These are phyloP conservation scores for Dendryphion nanum DNA, from an alignment of 2,329 filamentous ascomycete genomes.

Conservation along the genomic window DNA sequence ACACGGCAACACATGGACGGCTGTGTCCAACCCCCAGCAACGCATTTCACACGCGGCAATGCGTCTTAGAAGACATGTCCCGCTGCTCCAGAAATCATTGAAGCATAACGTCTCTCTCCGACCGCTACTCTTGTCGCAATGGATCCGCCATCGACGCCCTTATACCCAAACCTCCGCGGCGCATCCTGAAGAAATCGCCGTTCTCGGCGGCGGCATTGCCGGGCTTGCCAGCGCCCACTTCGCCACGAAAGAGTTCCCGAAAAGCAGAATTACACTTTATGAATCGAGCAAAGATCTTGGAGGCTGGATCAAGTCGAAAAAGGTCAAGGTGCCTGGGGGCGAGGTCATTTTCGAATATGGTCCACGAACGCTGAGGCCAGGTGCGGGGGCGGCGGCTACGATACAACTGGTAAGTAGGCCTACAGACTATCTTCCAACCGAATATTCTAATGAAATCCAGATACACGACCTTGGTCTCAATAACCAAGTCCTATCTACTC, in stretches of 20 bases:
- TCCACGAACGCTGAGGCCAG: conserved; percentile 70
- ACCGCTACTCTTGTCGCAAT: conserved; percentile 18
- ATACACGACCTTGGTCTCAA: conserved; percentile 57
- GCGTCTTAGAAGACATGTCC: conserved; percentile 36
- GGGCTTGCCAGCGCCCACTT: conserved; percentile 63
- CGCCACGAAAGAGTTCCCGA: conserved; percentile 65
- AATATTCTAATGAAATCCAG: conserved; percentile 41
- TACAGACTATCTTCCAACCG: not conserved
- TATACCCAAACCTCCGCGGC: conserved; percentile 20
- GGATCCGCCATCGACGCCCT: conserved; percentile 12
- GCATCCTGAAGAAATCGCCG: conserved; percentile 43
- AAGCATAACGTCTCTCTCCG: conserved; percentile 21
- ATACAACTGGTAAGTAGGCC: conserved; percentile 63
- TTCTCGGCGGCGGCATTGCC: conserved; percentile 54
- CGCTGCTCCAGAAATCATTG: conserved; percentile 31
- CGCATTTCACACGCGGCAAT: conserved; percentile 31
- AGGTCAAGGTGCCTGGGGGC: conserved; percentile 59
- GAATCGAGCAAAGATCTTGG: conserved; percentile 70
- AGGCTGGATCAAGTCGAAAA: conserved; percentile 77
- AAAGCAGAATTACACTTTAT: conserved; percentile 74
- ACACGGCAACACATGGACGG: conserved; percentile 2
- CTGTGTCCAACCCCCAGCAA: not conserved
- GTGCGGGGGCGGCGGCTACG: conserved; percentile 61
- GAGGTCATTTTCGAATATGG: conserved; percentile 78
- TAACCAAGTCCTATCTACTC: conserved; percentile 56